Base-by-base conservation (phyloP, 2,329 filamentous ascomycete species). In the Samsoniella hepiali region DNA sequence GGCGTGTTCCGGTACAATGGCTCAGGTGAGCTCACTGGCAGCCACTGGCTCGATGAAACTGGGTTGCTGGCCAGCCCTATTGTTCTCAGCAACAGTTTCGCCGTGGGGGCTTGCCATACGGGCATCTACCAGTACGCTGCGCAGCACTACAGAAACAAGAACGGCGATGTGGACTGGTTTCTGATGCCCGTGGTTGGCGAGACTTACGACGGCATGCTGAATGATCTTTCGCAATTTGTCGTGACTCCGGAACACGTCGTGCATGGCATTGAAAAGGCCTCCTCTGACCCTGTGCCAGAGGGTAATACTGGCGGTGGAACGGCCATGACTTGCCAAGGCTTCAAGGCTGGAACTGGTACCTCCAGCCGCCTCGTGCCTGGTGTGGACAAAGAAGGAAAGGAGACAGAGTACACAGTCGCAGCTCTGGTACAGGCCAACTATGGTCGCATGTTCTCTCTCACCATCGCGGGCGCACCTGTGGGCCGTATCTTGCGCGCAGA, bases 231-330 rank as follows among this genome's bases (percentile, higher is more conserved):
- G 40, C 77, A 78, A 31, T 82, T 86, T 54, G 76, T 77, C 1
- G 79, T 88, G 3, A 79, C 74, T 55, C 75, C 82, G 0, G 74
- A 80, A 60, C 79, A 85, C 65, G 74, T 86, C n/a, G 73, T 83
- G 22, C 70, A 76, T n/a, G 83, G 83, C 1, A 81, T 88, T 56
- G 77, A 80, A 34, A 75, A 70, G 11, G 84, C 81, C 1, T 75
- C 75, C 7, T 74, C 74, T n/a, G 82, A 78, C 1, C 72, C 76
- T 1, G 84, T 88, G 0, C 71, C 72, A 3, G 85, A 88, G 72
- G 86, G 86, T 3, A 84, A 84, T 66, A 79, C 79, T 2, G 86
- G 86, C 4, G 86, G 86, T 11, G 86, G 86, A n/a, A 85, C 84
- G 1, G 85, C 84, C 11, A 87, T 88, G 84, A 76, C 83, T 34